Evolutionary conservation across 169 alveolate species (phyloP).

Genomic region (Plasmodium reichenowi): DNA sequence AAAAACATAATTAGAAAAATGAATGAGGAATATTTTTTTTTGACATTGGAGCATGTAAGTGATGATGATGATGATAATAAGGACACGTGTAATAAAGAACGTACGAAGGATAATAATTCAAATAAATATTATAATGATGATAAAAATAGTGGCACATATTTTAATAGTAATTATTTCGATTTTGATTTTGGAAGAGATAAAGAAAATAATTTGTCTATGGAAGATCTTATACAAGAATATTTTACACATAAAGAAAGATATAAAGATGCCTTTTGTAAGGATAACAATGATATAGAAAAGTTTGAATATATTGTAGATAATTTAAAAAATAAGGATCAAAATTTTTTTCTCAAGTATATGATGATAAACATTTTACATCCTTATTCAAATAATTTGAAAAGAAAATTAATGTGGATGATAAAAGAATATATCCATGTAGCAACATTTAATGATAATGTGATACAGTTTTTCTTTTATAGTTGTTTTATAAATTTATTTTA

Average conservation of each 20-base stretch:
- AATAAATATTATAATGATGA: background rate
- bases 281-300: conserved; percentile 12
- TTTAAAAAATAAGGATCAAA: conserved; percentile 44
- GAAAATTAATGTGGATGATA: conserved; percentile 47
- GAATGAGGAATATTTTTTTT: background rate
- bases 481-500: conserved; percentile 58
- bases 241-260: conserved; percentile 26
- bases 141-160: too few relatives aligned
- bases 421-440: conserved; percentile 45
- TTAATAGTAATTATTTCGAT: too few relatives aligned
- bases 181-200: background rate
- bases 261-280: background rate
- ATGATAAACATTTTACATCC: conserved; percentile 44
- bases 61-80: background rate
- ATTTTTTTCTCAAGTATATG: conserved; percentile 51
- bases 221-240: conserved; percentile 51
- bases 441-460: conserved; percentile 27
- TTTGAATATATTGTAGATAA: conserved; percentile 32
- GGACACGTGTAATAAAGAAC: background rate
- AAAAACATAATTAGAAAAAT: conserved; percentile 15
- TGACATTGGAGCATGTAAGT: background rate
- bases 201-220: conserved; percentile 26
- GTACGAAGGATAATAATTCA: background rate
- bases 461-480: conserved; percentile 46
- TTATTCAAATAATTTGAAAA: conserved; percentile 56